Evolutionary conservation across 805 yeast species (phyloP).

Genomic region (Kurtzmaniella fragi): DNA sequence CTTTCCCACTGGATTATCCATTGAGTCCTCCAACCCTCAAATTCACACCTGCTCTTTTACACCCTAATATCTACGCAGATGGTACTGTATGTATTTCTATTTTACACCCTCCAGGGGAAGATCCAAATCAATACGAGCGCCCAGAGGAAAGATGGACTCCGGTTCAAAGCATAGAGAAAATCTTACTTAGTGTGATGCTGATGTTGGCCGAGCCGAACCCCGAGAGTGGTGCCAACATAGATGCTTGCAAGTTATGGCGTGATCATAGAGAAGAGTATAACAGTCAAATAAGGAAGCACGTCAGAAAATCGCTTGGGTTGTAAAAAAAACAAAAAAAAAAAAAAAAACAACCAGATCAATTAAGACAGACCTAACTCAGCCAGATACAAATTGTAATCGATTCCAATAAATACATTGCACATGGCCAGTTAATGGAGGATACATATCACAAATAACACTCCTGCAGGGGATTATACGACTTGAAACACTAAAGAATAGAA

Average conservation of each 20-base stretch:
- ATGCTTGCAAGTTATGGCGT: conserved; percentile 84
- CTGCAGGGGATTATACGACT: too few relatives aligned
- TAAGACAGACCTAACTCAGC: too few relatives aligned
- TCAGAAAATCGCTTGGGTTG: conserved; percentile 67
- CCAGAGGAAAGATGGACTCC: conserved; percentile 99
- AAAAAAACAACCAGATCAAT: conserved; percentile 22
- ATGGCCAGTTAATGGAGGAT: too few relatives aligned
- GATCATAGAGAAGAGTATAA: conserved; percentile 70
- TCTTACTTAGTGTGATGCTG: conserved; percentile 84
- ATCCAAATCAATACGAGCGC: conserved; percentile 90
- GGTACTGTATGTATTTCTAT: conserved; percentile 96
- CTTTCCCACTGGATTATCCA: conserved; percentile 78
- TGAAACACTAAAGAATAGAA: too few relatives aligned
- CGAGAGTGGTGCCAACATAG: conserved; percentile 90
- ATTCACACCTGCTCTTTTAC: conserved; percentile 78
- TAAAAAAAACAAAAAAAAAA: conserved; percentile 17
- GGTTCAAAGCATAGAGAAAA: conserved; percentile 96
- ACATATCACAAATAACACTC: too few relatives aligned
- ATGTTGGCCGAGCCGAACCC: conserved; percentile 97
- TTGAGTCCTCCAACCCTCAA: conserved; percentile 73
- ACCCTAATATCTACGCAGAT: conserved; percentile 90
- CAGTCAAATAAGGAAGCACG: conserved; percentile 59
- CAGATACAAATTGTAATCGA: too few relatives aligned
- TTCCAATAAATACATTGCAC: too few relatives aligned
- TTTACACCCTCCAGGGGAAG: conserved; percentile 94